Evolutionary conservation across 164 flowering plant species (phyloP).

Genomic region (Macadamia integrifolia): DNA sequence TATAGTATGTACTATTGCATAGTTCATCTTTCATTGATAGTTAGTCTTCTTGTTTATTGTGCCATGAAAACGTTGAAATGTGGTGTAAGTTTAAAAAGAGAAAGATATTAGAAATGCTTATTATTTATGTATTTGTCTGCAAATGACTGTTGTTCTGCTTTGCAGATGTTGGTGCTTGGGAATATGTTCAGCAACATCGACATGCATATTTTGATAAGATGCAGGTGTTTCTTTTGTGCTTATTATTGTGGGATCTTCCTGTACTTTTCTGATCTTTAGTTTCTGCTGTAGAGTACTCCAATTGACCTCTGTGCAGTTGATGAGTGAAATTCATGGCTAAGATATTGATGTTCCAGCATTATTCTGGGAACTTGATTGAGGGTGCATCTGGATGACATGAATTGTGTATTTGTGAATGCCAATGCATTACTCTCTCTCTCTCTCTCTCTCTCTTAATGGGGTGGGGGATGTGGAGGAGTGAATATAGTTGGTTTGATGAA

Average conservation of each 20-base stretch:
- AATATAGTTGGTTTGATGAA: too few relatives aligned
- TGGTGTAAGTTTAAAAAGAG: background rate
- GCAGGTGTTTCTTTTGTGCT: constrained; percentile 56
- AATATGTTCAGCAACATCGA: constrained; percentile 68
- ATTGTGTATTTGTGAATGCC: too few relatives aligned
- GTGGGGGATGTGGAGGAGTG: too few relatives aligned
- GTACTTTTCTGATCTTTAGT: background rate
- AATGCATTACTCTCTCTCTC: too few relatives aligned
- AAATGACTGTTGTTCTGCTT: constrained; percentile 1
- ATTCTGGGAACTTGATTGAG: too few relatives aligned
- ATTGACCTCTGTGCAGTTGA: too few relatives aligned
- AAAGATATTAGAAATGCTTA: background rate
- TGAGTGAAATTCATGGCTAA: too few relatives aligned
- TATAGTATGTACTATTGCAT: background rate
- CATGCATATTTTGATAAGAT: constrained; percentile 85
- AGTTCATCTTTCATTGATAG: background rate
- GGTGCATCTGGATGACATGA: too few relatives aligned
- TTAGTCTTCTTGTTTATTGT: too few relatives aligned
- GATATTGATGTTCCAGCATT: too few relatives aligned
- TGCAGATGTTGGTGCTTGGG: constrained; percentile 91
- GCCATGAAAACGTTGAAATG: too few relatives aligned
- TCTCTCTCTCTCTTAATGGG: too few relatives aligned
- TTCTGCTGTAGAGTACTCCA: background rate
- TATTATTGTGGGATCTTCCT: background rate
- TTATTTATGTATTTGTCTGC: background rate